These are phyloP conservation scores for Phyllosticta citribraziliensis DNA, from an alignment of 2,329 filamentous ascomycete species.

Conservation along the genomic window DNA sequence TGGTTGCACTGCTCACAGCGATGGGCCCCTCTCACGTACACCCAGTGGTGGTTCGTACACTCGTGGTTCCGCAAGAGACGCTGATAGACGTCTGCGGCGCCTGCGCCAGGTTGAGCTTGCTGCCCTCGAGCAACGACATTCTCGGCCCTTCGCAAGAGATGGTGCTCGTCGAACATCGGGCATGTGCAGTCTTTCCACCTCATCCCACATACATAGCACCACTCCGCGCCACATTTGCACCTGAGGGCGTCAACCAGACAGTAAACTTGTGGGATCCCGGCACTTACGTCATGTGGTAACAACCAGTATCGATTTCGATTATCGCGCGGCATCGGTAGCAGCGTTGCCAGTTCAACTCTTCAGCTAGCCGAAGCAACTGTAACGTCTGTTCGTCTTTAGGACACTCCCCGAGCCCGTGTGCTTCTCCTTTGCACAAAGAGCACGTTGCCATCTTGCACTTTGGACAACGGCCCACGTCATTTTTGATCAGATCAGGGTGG, in stretches of 20 bases:
- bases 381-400: conserved; percentile 1
- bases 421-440: conserved; percentile 1
- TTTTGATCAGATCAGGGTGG: background rate
- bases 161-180: conserved; percentile 6
- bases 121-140: too few species aligned
- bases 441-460: background rate
- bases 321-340: conserved; percentile 54
- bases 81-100: too few species aligned
- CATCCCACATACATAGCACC: conserved; percentile 57
- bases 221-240: conserved; percentile 49
- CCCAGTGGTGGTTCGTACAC: too few species aligned
- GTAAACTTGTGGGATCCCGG: background rate
- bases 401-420: conserved; percentile 2
- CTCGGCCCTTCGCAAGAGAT: too few species aligned
- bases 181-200: conserved; percentile 10
- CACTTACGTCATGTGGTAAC: conserved; percentile 55
- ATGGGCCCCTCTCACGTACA: too few species aligned
- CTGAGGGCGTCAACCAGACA: background rate
- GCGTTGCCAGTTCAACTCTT: conserved; percentile 51
- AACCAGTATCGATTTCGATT: conserved; percentile 53
- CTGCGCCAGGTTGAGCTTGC: too few species aligned
- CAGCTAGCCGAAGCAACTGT: conserved; percentile 51
- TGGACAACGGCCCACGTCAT: background rate
- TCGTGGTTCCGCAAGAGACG: too few species aligned
- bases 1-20: too few species aligned